A percentile compares a stretch with the other conserved stretches of the same genome.
phyloP scores from a whole-genome alignment of 2,329 filamentous ascomycete species.

The Sporothrix curviconia region DNA sequence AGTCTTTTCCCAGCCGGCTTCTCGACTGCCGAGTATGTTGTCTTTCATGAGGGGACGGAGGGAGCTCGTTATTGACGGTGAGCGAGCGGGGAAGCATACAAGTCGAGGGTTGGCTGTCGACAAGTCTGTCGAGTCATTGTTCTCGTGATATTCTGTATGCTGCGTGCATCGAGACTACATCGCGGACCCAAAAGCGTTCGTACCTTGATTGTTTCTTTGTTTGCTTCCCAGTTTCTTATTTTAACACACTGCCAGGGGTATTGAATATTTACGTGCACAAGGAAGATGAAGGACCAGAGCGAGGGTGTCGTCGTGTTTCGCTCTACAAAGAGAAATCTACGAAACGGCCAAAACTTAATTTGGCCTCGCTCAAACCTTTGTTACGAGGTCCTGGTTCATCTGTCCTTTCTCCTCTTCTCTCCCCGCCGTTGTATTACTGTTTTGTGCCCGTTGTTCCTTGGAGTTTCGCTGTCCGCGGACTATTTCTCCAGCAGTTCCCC shows the following conservation, averaged over 20 bases:
- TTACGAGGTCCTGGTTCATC: background rate
- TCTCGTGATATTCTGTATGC: background rate
- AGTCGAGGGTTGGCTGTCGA: background rate
- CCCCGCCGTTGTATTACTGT: background rate
- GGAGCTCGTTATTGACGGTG: too few relatives aligned
- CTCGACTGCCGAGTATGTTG: too few relatives aligned
- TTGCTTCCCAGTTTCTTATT: constrained; percentile 3
- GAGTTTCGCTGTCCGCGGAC: background rate
- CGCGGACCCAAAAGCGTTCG: background rate
- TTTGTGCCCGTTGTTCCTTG: background rate
- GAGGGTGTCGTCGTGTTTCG: background rate
- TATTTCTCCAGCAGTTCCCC: constrained; percentile 8
- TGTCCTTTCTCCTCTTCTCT: background rate
- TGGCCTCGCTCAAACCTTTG: background rate
- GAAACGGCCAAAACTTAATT: background rate
- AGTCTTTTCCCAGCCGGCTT: too few relatives aligned
- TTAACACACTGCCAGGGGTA: constrained; percentile 1
- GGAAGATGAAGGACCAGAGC: background rate
- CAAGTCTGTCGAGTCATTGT: background rate
- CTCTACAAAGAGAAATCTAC: background rate
- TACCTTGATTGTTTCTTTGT: too few relatives aligned
- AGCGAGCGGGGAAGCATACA: constrained; percentile 1
- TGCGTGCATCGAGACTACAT: background rate
- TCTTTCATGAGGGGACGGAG: too few relatives aligned
- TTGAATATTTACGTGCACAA: constrained; percentile 1